phyloP scores from a whole-genome alignment of 441 rosid genomes.

The Macaranga tanarius region DNA sequence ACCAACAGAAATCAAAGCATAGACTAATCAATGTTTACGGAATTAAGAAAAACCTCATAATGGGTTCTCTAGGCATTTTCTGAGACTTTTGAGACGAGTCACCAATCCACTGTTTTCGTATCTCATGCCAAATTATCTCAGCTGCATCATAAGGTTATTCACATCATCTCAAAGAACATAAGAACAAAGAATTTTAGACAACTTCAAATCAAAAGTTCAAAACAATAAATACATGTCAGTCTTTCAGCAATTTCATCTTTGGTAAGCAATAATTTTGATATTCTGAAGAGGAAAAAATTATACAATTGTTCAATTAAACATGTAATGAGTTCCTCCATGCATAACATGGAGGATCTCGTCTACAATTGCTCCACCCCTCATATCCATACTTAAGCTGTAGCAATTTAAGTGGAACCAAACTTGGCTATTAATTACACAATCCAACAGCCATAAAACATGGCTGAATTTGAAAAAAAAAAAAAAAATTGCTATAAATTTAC shows the following conservation, averaged over 20 bases:
- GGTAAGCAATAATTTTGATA: neutral
- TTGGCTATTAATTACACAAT: too few species aligned
- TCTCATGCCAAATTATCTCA: constrained; percentile 57
- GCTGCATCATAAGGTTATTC: constrained; percentile 32
- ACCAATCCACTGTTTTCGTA: constrained; percentile 57
- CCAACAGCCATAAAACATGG: too few species aligned
- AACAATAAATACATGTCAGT: neutral
- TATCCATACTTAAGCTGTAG: neutral
- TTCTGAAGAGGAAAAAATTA: neutral
- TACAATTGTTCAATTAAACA: neutral
- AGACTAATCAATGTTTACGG: neutral
- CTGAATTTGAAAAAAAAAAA: too few species aligned
- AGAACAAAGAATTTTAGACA: neutral
- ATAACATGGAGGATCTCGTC: neutral
- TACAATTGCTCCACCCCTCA: neutral
- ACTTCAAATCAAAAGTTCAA: neutral
- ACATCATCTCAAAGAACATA: constrained; percentile 16
- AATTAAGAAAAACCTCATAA: constrained; percentile 37
- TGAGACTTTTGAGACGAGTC: constrained; percentile 43
- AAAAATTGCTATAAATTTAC: too few species aligned
- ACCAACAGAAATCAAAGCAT: neutral
- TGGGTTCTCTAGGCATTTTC: constrained; percentile 47
- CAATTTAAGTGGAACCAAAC: neutral
- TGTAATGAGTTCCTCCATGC: neutral
- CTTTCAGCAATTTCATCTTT: neutral